These are phyloP conservation scores for Breviolum minutum DNA, from an alignment of 73 alveolate species.

Conservation along the genomic window DNA sequence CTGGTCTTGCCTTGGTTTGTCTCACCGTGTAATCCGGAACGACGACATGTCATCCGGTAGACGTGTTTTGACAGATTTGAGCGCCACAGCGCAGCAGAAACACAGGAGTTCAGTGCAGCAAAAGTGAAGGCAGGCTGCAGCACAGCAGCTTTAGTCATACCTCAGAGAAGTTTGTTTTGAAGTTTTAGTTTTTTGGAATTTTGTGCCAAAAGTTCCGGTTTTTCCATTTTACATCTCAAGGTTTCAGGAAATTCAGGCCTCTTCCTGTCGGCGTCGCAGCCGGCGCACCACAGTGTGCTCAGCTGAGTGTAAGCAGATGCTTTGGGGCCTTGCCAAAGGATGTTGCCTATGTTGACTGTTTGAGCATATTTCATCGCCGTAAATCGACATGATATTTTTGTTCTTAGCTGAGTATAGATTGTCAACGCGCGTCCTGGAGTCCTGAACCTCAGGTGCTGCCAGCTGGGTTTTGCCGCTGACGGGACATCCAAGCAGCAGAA, in stretches of 20 bases:
- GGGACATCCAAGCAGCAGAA: slow-evolving; percentile 42
- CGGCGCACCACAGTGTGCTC: slow-evolving; percentile 56
- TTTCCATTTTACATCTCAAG: background rate
- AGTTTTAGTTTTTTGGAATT: too few species aligned
- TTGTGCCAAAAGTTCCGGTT: background rate
- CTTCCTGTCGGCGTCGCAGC: slow-evolving; percentile 45
- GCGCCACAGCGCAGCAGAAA: too few species aligned
- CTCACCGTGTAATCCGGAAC: too few species aligned
- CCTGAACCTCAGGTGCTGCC: background rate
- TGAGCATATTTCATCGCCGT: background rate
- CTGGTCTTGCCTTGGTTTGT: too few species aligned
- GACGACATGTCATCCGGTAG: too few species aligned
- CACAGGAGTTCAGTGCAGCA: too few species aligned
- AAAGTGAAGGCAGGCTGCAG: too few species aligned
- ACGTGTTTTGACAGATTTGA: too few species aligned
- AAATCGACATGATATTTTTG: background rate
- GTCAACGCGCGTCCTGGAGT: background rate
- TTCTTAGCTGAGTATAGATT: background rate
- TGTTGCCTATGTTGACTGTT: background rate
- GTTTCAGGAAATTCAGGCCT: slow-evolving; percentile 55
- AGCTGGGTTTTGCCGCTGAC: slow-evolving; percentile 60
- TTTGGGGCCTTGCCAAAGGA: background rate
- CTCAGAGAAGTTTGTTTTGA: too few species aligned
- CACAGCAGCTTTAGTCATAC: too few species aligned
- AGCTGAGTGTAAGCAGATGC: background rate